Percentiles rank a stretch among this genome's conserved stretches.
These are phyloP conservation scores for Malus hybrid DNA, from an alignment of 331 rosid genomes.

Conservation along the genomic window DNA sequence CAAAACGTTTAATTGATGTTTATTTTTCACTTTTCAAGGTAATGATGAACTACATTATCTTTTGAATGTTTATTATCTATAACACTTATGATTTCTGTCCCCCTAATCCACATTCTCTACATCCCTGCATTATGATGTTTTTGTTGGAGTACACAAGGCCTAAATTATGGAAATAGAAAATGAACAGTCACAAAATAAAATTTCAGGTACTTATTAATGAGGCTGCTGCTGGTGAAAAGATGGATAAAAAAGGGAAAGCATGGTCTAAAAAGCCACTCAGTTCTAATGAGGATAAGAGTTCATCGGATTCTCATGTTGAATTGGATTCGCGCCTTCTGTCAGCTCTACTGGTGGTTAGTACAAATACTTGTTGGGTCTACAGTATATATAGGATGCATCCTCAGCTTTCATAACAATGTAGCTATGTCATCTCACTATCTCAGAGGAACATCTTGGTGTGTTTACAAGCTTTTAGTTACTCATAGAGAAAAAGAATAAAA, in stretches of 20 bases:
- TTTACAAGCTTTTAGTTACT: background rate
- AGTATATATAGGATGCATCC: background rate
- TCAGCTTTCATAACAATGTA: background rate
- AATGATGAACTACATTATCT: slow-evolving; percentile 10
- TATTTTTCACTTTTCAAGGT: slow-evolving; percentile 96
- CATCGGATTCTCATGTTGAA: slow-evolving; percentile 54
- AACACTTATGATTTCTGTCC: background rate
- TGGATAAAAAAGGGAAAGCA: slow-evolving; percentile 34
- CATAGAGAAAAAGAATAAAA: background rate
- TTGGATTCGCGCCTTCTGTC: slow-evolving; percentile 86
- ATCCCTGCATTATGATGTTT: background rate
- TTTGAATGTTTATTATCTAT: background rate
- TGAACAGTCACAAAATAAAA: slow-evolving; percentile 1
- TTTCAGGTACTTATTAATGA: slow-evolving; percentile 74
- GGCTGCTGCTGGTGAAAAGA: slow-evolving; percentile 36
- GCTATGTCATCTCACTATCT: background rate
- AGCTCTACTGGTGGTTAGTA: slow-evolving; percentile 68
- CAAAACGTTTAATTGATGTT: slow-evolving; percentile 81
- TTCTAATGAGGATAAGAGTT: slow-evolving; percentile 26
- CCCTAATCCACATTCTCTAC: background rate
- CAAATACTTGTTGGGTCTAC: background rate
- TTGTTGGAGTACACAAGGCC: background rate
- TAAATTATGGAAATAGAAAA: background rate
- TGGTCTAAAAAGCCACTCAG: slow-evolving; percentile 8
- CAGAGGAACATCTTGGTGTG: background rate